Evolutionary conservation across 495 filamentous ascomycete species (phyloP).

Genomic region (Hypoxylon crocopeplum): DNA sequence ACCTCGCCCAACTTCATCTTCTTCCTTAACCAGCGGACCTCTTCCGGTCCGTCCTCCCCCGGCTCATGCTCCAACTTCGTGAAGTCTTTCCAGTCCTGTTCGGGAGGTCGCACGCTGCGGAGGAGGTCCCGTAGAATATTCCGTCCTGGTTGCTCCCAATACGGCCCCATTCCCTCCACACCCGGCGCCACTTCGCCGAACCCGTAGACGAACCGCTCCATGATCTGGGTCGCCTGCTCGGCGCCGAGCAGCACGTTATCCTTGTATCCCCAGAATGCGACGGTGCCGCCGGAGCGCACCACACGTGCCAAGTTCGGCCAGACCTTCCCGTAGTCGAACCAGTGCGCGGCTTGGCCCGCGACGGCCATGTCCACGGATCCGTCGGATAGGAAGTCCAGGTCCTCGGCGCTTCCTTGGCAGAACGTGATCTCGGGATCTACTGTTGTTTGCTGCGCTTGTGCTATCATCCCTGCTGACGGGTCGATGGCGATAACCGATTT

Average conservation of each 20-base stretch:
- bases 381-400: conserved; percentile 55
- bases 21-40: conserved; percentile 58
- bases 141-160: conserved; percentile 68
- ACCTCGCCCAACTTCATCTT: conserved; percentile 60
- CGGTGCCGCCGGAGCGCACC: conserved; percentile 59
- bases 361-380: conserved; percentile 62
- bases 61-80: conserved; percentile 65
- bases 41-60: conserved; percentile 49
- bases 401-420: conserved; percentile 56
- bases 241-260: conserved; percentile 62
- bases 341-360: conserved; percentile 69
- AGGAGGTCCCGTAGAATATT: conserved; percentile 56
- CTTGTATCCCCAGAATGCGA: conserved; percentile 70
- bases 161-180: conserved; percentile 59
- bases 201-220: conserved; percentile 57
- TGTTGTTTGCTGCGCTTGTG: conserved; percentile 56
- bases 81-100: conserved; percentile 57
- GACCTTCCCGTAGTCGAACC: conserved; percentile 62
- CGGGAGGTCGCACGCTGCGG: conserved; percentile 56
- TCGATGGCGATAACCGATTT: conserved; percentile 59
- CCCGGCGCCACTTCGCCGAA: conserved; percentile 49
- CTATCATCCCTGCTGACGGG: conserved; percentile 65
- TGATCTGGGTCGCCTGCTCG: conserved; percentile 54
- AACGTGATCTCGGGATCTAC: conserved; percentile 54
- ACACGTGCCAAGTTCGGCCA: conserved; percentile 63